Conservation (phyloP, 805 yeast genomes). For the Barnettozyma salicaria region DNA sequence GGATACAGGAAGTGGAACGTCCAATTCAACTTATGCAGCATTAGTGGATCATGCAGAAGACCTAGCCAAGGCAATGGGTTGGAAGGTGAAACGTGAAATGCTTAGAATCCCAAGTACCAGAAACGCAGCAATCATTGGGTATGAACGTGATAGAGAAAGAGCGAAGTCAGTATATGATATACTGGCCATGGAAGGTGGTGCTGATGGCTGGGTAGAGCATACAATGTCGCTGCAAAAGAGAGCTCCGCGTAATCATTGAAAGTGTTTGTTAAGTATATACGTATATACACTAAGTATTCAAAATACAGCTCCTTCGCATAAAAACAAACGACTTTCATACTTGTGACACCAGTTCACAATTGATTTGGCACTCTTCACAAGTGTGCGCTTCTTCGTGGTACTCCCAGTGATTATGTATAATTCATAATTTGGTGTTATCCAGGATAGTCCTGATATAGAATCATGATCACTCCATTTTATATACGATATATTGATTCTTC, state of each 20-base stretch:
- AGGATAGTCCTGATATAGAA: constrained; percentile 38
- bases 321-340: constrained; percentile 64
- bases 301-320: constrained; percentile 67
- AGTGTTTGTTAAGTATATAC: no score
- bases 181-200: constrained; percentile 76
- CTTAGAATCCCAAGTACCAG: constrained; percentile 90
- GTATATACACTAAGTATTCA: no score
- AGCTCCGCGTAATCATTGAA: constrained; percentile 66
- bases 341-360: constrained; percentile 73
- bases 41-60: constrained; percentile 80
- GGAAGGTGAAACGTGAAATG: constrained; percentile 83
- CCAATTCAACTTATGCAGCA: constrained; percentile 71
- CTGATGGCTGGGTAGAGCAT: constrained; percentile 84
- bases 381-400: constrained; percentile 44
- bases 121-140: constrained; percentile 84
- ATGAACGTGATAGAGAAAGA: constrained; percentile 32
- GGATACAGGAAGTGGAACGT: constrained; percentile 19
- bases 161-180: constrained; percentile 47
- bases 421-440: constrained; percentile 58
- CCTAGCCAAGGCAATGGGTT: constrained; percentile 62
- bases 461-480: constrained; percentile 33
- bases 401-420: constrained; percentile 58
- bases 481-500: constrained; percentile 41
- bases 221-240: constrained; percentile 64
- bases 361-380: constrained; percentile 55